Conservation (phyloP, 2,329 filamentous ascomycete species). For the Anisogramma anomala region DNA sequence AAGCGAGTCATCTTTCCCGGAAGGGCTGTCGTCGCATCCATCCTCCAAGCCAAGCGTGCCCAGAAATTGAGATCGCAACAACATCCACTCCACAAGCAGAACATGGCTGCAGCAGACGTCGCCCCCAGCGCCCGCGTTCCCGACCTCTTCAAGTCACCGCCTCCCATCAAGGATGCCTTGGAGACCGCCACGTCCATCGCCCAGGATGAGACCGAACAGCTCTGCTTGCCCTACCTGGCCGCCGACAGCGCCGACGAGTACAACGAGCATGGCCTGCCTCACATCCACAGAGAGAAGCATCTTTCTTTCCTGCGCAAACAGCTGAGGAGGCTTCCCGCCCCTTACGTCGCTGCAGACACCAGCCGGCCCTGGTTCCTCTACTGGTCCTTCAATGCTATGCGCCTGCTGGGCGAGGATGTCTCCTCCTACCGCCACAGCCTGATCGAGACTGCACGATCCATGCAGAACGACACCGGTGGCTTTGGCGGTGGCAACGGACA, state of each 20-base stretch:
- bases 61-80: not conserved
- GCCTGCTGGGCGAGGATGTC: constrained; percentile 64
- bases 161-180: constrained; percentile 54
- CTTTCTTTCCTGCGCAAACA: constrained; percentile 49
- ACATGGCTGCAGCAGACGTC: not conserved
- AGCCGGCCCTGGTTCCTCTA: constrained; percentile 90
- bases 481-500: constrained; percentile 94
- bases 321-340: constrained; percentile 51
- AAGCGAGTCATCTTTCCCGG: constrained; percentile 14
- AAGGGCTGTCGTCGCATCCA: constrained; percentile 12
- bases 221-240: constrained; percentile 59
- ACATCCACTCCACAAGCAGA: not conserved
- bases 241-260: constrained; percentile 37
- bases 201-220: constrained; percentile 57
- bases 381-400: constrained; percentile 72
- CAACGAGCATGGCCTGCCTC: constrained; percentile 64
- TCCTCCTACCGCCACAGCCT: constrained; percentile 56
- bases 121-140: constrained; percentile 32
- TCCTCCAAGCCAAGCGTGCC: constrained; percentile 9
- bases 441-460: constrained; percentile 61
- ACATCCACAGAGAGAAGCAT: constrained; percentile 54
- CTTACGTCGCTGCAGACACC: constrained; percentile 67
- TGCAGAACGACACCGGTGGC: constrained; percentile 75
- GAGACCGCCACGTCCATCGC: constrained; percentile 54
- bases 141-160: constrained; percentile 44